Base-by-base conservation (phyloP, 345 rosid species). In the Rhizophora apiculata region DNA sequence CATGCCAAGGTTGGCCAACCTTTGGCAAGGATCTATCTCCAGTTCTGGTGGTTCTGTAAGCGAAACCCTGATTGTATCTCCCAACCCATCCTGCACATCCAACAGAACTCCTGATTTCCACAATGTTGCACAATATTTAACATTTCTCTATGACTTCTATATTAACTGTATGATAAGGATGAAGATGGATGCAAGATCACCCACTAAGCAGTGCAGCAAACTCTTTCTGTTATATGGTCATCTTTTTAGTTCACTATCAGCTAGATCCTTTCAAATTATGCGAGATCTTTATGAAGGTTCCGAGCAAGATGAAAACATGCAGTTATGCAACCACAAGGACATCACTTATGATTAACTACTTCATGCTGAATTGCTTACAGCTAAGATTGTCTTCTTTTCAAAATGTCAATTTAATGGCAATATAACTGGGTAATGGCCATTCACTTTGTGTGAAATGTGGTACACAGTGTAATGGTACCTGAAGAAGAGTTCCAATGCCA, bases 41-140 rank as follows among this genome's bases (percentile, higher is more conserved):
- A 89, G 88, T 79, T 91, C 96, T 46, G 99, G 97, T 63, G 97
- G 82, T 79, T 92, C 99, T 3, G 99, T 92, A 15, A 95, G 91
- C 60, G 96, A 95, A 65, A 95, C 99, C 75, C 97, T 85, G 75
- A 92, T 92, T 63, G 99, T 95, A 83, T 95, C 99, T 71, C 97
- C 99, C 68, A 95, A 85, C 51, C 99, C 99, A 83, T 95, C 99
- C 97, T 95, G 84, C 70, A 81, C 32, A 64, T 51, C 19, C 67
- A 77, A 67, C 46, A 54, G 9, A 61, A 63, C 53, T 62, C 21
- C 67, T 60, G 36, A 63, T 43, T 72, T 62, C 49, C 48, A 30
- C 54, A 19, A 49, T 65, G 51, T 64, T 51, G 59, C 36, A 21
- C 39, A 22, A 46, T 22, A 60, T 30, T 13, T 63, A 58, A 63